A percentile compares a stretch with the other conserved stretches of the same genome.
These are phyloP conservation scores for Groenewaldozyma sp. DNA, from an alignment of 1,139 yeast species.

Conservation along the genomic window DNA sequence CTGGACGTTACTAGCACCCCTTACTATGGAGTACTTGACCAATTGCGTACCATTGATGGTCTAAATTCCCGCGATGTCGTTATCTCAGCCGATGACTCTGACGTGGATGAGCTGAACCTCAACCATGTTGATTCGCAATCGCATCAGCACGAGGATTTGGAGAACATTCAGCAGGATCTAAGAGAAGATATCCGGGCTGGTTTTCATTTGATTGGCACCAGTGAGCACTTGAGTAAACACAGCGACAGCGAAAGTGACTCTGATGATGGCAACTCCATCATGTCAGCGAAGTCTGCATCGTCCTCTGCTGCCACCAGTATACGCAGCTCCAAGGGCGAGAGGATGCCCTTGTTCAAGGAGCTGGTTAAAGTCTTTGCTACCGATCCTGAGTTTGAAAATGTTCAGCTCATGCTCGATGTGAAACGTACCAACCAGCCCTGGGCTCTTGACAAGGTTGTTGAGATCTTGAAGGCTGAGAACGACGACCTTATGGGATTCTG, in stretches of 20 bases:
- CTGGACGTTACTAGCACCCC: constrained; percentile 33
- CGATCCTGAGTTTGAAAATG: constrained; percentile 29
- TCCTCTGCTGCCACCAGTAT: too few relatives aligned
- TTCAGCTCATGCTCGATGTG: constrained; percentile 69
- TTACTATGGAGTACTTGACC: constrained; percentile 36
- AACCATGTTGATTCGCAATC: not conserved
- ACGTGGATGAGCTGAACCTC: not conserved
- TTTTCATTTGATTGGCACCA: too few relatives aligned
- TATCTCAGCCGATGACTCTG: not conserved
- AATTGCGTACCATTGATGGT: constrained; percentile 44
- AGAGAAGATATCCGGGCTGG: too few relatives aligned
- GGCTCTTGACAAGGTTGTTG: constrained; percentile 45
- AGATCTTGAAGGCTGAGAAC: constrained; percentile 40
- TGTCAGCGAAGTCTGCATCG: not conserved
- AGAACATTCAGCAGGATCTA: not conserved
- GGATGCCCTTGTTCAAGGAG: constrained; percentile 52
- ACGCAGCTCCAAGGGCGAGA: constrained; percentile 28
- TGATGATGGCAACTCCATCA: too few relatives aligned
- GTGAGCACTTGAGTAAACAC: too few relatives aligned
- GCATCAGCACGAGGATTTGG: not conserved
- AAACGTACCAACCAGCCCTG: constrained; percentile 60
- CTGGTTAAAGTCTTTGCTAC: constrained; percentile 49
- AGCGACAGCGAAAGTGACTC: not conserved
- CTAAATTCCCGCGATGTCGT: constrained; percentile 26
- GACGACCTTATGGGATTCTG: constrained; percentile 48